phyloP scores from a whole-genome alignment of 371 early-diverging fungal species.

The Actinomucor elegans region DNA sequence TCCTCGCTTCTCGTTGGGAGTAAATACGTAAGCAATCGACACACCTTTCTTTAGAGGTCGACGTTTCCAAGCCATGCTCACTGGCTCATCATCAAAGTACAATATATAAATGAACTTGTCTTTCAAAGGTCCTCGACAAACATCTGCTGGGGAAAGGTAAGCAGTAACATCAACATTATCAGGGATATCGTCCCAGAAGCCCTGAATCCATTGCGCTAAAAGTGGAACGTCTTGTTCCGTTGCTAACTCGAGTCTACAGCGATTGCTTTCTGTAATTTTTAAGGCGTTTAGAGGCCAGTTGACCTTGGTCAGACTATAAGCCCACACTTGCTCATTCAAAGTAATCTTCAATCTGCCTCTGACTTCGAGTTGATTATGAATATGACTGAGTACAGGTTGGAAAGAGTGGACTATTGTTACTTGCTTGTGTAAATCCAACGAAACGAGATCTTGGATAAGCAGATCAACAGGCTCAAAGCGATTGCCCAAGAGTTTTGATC shows the following conservation, averaged over 20 bases:
- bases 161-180: neutral
- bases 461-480: neutral
- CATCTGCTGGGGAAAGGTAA: neutral
- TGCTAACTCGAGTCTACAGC: neutral
- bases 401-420: neutral
- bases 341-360: neutral
- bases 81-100: neutral
- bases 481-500: neutral
- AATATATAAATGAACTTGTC: neutral
- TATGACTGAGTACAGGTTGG: neutral
- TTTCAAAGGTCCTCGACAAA: neutral
- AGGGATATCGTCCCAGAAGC: neutral
- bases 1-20: slow-evolving; percentile 1
- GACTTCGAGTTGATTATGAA: neutral
- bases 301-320: neutral
- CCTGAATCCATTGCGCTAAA: neutral
- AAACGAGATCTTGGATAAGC: neutral
- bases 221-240: neutral
- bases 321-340: neutral
- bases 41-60: slow-evolving; percentile 8
- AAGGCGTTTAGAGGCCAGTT: neutral
- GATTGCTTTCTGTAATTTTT: neutral
- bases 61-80: slow-evolving; percentile 14
- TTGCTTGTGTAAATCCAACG: neutral
- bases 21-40: slow-evolving; percentile 13